Evolutionary conservation across 345 rosid species (phyloP), one percentile per base, ranked within the genome.

Genomic region (Erodium maritimum): DNA sequence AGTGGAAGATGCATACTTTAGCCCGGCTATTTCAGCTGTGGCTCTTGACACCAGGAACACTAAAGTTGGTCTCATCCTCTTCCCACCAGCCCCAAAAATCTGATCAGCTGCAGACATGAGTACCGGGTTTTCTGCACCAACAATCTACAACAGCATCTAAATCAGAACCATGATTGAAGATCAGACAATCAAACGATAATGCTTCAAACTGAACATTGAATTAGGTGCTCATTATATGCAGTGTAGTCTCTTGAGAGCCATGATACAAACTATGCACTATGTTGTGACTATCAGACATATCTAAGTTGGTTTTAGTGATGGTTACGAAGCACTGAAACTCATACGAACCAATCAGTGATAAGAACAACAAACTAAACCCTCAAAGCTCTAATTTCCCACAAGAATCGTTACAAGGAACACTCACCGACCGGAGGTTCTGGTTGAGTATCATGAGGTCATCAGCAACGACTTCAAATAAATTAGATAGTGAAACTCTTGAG

Each of bases 81-180:
- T 93, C 20, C 99, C 99, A 72, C 99, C 96, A 59, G 99, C 99
- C 65, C 99, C 66, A 69, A 93, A 89, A 33, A 89, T 89, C 75
- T 93, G 96, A 75, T 93, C 91, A 57, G 99, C 99, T 17, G 96
- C 96, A 48, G 96, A 89, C 86, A 80, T 87, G 56, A 93, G 71
- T 61, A 93, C 90, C 20, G 99, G 91, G 60, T 93, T 89, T 65
- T 93, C 96, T 69, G 96, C 94, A 59, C 95, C 96, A 69, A 89
- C 96, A 80, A 93, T 85, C 96, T 93, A 78, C 29, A 66, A 75
- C 18, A 70, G 71, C 57, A 68, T 66, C 63, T 69, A 56, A 62
- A 69, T 72, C 69, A 73, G 67, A 68, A 10, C 1, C 21, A n/a
- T 51, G 54, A 17, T 51, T 17, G 19, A 12, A 51, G 54, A 51